Base-by-base conservation (phyloP, 75 land plant species). In the Sequoiadendron giganteum region DNA sequence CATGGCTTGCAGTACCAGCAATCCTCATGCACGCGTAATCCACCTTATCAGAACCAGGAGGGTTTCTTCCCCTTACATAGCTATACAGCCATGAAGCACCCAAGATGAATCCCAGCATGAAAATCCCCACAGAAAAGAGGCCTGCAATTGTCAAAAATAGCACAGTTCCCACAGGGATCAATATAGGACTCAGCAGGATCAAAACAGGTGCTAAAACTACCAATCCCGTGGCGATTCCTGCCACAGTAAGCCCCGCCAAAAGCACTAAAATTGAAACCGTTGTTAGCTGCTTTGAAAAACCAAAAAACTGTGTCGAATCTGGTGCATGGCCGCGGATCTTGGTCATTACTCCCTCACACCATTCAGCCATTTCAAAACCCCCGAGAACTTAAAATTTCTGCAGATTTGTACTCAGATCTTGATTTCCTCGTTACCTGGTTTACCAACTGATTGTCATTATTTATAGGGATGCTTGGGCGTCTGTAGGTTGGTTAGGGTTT, bases 21-120 rank as follows among this genome's bases (percentile, higher is more conserved):
- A 95, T 85, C 90, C 94, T 90, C 73, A 87, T 85, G 88, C 94
- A 87, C 8, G 48, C 95, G 83, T 90, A 93, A 81, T 97, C 96
- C 8, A 94, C 88, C 91, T 93, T 90, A 43, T 92, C 96, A 36
- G 97, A 87, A 19, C 99, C 97, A 56, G 99, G 97, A 54, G 99
- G 97, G 39, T 92, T 90, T 42, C 92, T 42, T 58, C 99, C 97
- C 76, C 88, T 91, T 87, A 91, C 84, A 91, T 97, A 97, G 52
- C 86, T 87, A 88, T 97, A 95, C 70, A 91, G 65, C 99, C 99
- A 97, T 25, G 93, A 83, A 28, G 83, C 81, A 8, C 76, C 94
- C 16, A 92, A 93, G 45, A 90, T 19, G 2, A 54, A 43, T 5
- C 81, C 90, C 32, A 94, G 47, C 6, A 88, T 94, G 83, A 90